These are phyloP conservation scores for Fomitopsis palustris DNA, from an alignment of 1,284 basidiomycete genomes.

Conservation along the genomic window DNA sequence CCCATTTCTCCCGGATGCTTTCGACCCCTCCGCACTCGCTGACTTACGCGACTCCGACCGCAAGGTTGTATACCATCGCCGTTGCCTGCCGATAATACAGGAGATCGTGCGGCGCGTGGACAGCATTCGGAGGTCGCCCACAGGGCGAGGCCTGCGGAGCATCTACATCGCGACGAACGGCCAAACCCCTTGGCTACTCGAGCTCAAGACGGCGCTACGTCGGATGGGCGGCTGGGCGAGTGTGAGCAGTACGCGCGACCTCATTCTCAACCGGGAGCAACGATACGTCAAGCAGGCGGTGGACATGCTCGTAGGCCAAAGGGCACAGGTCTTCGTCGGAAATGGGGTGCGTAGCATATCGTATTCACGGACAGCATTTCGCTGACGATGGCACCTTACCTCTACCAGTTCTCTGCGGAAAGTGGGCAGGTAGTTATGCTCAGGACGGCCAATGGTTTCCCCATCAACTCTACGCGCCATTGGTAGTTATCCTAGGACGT, in stretches of 20 bases:
- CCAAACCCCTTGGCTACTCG: slow-evolving; percentile 23
- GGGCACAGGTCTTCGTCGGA: slow-evolving; percentile 40
- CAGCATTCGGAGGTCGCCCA: slow-evolving; percentile 21
- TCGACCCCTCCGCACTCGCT: slow-evolving; percentile 18
- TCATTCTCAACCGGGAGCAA: slow-evolving; percentile 33
- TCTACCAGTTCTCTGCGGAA: slow-evolving; percentile 52
- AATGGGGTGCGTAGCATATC: slow-evolving; percentile 36
- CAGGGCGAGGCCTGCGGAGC: slow-evolving; percentile 17
- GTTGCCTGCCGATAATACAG: slow-evolving; percentile 39
- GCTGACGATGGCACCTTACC: neutral
- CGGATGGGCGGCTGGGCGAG: slow-evolving; percentile 18
- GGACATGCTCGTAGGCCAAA: slow-evolving; percentile 42
- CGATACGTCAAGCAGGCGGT: slow-evolving; percentile 35
- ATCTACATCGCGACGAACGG: slow-evolving; percentile 39
- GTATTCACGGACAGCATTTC: neutral
- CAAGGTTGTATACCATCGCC: slow-evolving; percentile 25
- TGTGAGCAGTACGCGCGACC: slow-evolving; percentile 31
- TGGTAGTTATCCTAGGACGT: slow-evolving; percentile 12
- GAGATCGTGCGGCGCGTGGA: slow-evolving; percentile 32
- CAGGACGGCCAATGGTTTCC: slow-evolving; percentile 37
- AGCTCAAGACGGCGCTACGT: slow-evolving; percentile 24
- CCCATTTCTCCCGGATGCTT: slow-evolving; percentile 33
- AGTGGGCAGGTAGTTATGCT: slow-evolving; percentile 57
- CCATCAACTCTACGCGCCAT: slow-evolving; percentile 21
- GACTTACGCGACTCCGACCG: slow-evolving; percentile 20